A percentile compares a stretch with the other conserved stretches of the same genome.
phyloP scores from a whole-genome alignment of 306 rosid species.

The Glycine tomentella region DNA sequence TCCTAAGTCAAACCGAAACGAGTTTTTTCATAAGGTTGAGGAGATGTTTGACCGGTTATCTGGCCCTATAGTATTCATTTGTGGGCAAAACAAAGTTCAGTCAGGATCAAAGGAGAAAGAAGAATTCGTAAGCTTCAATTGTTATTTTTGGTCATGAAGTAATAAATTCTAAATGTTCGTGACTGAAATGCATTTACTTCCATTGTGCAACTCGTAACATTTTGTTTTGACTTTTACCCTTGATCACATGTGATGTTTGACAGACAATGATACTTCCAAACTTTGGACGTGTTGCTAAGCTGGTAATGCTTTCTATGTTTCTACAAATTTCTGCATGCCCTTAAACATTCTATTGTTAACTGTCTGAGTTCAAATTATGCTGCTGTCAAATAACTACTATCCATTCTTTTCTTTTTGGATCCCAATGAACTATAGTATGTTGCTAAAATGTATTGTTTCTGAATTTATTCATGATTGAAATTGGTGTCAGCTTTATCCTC shows the following conservation, averaged over 20 bases:
- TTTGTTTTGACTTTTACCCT: conserved; percentile 27
- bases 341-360: conserved; percentile 15
- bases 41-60: conserved; percentile 81
- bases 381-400: conserved; percentile 3
- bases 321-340: conserved; percentile 14
- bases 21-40: conserved; percentile 79
- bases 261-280: conserved; percentile 98
- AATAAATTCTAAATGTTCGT: conserved; percentile 7
- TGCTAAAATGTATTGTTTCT: background rate
- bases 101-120: conserved; percentile 90
- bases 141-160: conserved; percentile 31
- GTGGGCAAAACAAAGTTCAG: conserved; percentile 92
- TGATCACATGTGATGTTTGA: conserved; percentile 23
- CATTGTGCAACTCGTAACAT: conserved; percentile 14
- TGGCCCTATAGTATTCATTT: conserved; percentile 88
- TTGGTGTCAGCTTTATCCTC: conserved; percentile 15
- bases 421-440: background rate
- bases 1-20: conserved; percentile 77
- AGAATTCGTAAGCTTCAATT: conserved; percentile 74
- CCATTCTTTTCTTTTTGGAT: conserved; percentile 1
- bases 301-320: conserved; percentile 68
- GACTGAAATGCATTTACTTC: conserved; percentile 23
- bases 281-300: conserved; percentile 81
- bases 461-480: conserved; percentile 21
- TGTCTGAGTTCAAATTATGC: conserved; percentile 20